Evolutionary conservation across 345 rosid species (phyloP).

Genomic region (Erodium maritimum): DNA sequence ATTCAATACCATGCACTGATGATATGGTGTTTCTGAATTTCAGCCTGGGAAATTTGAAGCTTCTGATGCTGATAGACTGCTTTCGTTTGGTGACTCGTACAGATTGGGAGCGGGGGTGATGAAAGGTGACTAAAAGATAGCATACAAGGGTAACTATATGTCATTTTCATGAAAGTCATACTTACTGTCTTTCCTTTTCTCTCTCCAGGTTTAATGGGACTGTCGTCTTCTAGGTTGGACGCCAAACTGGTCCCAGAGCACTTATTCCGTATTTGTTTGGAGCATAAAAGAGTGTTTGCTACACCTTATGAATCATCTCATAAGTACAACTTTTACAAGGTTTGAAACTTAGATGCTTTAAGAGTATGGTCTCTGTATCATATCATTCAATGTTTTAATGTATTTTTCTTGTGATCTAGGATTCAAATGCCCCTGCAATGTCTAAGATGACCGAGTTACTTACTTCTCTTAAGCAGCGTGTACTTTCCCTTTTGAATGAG

Average conservation of each 20-base stretch:
- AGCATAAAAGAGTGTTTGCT: slow-evolving; percentile 35
- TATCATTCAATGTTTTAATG: neutral
- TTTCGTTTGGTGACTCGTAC: slow-evolving; percentile 54
- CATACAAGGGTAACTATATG: slow-evolving; percentile 4
- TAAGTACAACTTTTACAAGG: slow-evolving; percentile 87
- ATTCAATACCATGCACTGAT: neutral
- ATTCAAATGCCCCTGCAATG: slow-evolving; percentile 57
- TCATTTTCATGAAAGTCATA: neutral
- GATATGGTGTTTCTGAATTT: slow-evolving; percentile 11
- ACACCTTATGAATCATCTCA: slow-evolving; percentile 24
- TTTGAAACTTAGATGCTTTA: slow-evolving; percentile 11
- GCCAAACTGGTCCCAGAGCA: slow-evolving; percentile 76
- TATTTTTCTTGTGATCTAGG: slow-evolving; percentile 26
- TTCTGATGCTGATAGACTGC: slow-evolving; percentile 48
- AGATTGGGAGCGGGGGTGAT: slow-evolving; percentile 58
- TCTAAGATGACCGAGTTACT: slow-evolving; percentile 67
- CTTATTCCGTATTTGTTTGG: slow-evolving; percentile 56
- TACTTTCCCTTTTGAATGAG: slow-evolving; percentile 40
- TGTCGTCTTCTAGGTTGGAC: slow-evolving; percentile 53
- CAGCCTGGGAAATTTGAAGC: slow-evolving; percentile 51
- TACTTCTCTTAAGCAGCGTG: slow-evolving; percentile 26
- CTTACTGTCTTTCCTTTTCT: slow-evolving; percentile 4
- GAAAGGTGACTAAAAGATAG: slow-evolving; percentile 33
- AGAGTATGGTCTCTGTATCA: too few species aligned
- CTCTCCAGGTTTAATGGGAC: slow-evolving; percentile 50